Percentiles rank a stretch among this genome's conserved stretches.
phyloP scores from a whole-genome alignment of 129 eudicot species.

The Glebionis coronaria region DNA sequence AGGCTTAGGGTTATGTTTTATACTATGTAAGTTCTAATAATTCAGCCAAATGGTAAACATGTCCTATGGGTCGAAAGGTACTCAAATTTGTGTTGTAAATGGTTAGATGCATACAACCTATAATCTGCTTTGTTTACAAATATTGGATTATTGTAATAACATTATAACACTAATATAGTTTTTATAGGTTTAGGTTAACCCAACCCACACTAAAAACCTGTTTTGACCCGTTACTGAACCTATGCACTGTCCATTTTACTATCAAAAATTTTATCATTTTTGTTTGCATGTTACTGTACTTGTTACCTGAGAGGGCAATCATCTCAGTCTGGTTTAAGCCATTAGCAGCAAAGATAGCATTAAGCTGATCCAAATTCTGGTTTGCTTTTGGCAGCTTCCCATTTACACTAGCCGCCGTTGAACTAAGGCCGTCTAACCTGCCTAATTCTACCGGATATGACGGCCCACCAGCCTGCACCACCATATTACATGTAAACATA shows the following conservation, averaged over 20 bases:
- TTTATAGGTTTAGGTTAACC: too few species aligned
- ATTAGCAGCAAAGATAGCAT: constrained; percentile 53
- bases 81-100: too few species aligned
- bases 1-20: too few species aligned
- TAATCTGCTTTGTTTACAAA: too few species aligned
- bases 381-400: constrained; percentile 71
- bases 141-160: too few species aligned
- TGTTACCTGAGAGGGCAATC: constrained; percentile 90
- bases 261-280: neutral
- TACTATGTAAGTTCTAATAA: too few species aligned
- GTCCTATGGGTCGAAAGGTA: too few species aligned
- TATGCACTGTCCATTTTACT: neutral
- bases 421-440: constrained; percentile 68
- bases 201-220: neutral
- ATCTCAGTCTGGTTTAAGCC: constrained; percentile 70
- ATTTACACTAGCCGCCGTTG: constrained; percentile 53
- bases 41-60: too few species aligned
- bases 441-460: constrained; percentile 75
- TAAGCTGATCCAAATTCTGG: constrained; percentile 64
- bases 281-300: constrained; percentile 17
- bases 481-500: neutral
- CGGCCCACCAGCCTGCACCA: constrained; percentile 73
- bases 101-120: too few species aligned
- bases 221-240: too few species aligned
- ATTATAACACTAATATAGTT: too few species aligned